These are phyloP conservation scores for Neoarthrinium moseri DNA, from an alignment of 2,329 filamentous ascomycete species.

Conservation along the genomic window DNA sequence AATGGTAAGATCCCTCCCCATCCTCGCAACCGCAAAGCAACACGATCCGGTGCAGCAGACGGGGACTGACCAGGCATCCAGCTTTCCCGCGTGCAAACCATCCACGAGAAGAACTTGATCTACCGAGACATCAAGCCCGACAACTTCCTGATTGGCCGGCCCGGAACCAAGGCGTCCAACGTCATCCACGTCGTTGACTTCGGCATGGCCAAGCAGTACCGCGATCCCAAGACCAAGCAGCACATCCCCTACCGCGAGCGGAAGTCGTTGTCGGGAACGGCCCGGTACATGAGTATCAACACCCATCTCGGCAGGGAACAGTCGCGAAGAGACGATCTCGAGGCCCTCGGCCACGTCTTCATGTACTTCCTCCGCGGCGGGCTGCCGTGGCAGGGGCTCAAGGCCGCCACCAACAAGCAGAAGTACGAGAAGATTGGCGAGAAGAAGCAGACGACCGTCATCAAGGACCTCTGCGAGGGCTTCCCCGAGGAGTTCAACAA, in stretches of 20 bases:
- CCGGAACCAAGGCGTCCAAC: constrained; percentile 90
- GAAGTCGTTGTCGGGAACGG: constrained; percentile 94
- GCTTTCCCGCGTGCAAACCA: constrained; percentile 87
- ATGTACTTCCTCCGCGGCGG: constrained; percentile 74
- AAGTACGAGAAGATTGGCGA: constrained; percentile 99
- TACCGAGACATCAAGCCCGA: constrained; percentile 99
- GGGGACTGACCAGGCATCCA: constrained; percentile 37
- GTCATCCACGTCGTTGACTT: constrained; percentile 99
- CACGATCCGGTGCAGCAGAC: too few species aligned
- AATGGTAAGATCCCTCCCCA: constrained; percentile 80
- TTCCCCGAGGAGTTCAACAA: constrained; percentile 98
- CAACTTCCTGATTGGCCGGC: constrained; percentile 96
- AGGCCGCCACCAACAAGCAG: constrained; percentile 81
- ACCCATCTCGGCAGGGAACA: constrained; percentile 96
- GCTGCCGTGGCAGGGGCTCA: constrained; percentile 70
- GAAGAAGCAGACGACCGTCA: constrained; percentile 97
- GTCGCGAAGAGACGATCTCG: constrained; percentile 91
- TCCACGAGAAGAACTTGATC: constrained; percentile 98
- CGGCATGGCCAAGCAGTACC: constrained; percentile 99
- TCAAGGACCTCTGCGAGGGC: constrained; percentile 95
- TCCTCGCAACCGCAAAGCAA: too few species aligned
- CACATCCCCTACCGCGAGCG: constrained; percentile 97
- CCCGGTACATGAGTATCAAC: constrained; percentile 99
- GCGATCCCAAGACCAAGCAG: constrained; percentile 98
- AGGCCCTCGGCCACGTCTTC: constrained; percentile 77